These are phyloP conservation scores for Leptographium radiaticola DNA, from an alignment of 2,329 filamentous ascomycete genomes.

Conservation along the genomic window DNA sequence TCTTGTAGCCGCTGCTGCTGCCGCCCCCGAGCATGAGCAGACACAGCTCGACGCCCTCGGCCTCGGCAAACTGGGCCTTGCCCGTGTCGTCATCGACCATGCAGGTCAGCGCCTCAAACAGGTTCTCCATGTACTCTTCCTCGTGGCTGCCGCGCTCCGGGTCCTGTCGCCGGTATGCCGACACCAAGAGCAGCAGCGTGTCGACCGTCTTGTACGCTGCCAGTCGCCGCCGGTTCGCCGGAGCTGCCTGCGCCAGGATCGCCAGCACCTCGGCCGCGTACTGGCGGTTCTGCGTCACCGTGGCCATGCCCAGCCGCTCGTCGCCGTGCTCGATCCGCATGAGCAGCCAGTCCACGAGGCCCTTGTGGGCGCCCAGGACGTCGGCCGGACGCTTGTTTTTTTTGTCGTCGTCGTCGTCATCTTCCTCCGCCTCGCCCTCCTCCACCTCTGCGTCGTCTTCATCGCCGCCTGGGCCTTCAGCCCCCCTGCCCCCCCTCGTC, in stretches of 20 bases:
- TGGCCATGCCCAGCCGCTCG: slow-evolving; percentile 1
- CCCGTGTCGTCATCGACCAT: slow-evolving; percentile 58
- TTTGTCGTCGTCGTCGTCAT: background rate
- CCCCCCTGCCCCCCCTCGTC: slow-evolving; percentile 21
- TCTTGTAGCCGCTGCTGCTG: slow-evolving; percentile 35
- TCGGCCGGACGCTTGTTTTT: slow-evolving; percentile 43
- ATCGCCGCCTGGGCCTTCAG: background rate
- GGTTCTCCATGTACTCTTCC: slow-evolving; percentile 87
- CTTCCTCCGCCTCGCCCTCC: background rate
- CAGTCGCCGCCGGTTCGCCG: slow-evolving; percentile 50
- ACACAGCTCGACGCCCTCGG: slow-evolving; percentile 82
- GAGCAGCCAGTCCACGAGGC: slow-evolving; percentile 62
- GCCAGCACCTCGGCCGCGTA: slow-evolving; percentile 87
- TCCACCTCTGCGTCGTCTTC: background rate
- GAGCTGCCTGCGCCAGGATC: slow-evolving; percentile 69
- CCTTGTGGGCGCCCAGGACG: slow-evolving; percentile 55
- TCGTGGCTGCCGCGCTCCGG: slow-evolving; percentile 77
- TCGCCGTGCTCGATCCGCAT: slow-evolving; percentile 59
- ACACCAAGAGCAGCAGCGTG: slow-evolving; percentile 66
- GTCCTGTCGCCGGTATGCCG: slow-evolving; percentile 74
- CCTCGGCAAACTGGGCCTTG: slow-evolving; percentile 72
- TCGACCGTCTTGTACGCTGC: slow-evolving; percentile 62
- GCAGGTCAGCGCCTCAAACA: slow-evolving; percentile 79
- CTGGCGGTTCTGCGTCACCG: slow-evolving; percentile 81
- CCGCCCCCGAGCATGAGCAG: slow-evolving; percentile 60